Base-by-base conservation (phyloP, 2,329 filamentous ascomycete genomes). In the Beauveria australis region DNA sequence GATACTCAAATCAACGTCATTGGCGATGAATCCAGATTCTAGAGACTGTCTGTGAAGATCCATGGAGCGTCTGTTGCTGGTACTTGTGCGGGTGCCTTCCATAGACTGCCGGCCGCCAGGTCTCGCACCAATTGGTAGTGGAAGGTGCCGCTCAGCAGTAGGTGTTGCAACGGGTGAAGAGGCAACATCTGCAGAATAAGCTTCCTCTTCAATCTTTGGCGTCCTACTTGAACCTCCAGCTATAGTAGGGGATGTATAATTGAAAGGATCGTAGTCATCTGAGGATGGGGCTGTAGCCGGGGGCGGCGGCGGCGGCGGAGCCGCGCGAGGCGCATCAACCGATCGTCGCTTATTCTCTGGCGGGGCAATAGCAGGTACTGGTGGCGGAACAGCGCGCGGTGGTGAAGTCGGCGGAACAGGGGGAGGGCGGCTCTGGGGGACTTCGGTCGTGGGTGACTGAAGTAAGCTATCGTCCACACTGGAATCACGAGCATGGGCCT, bases 11-110 rank as follows among this genome's bases (percentile, higher is more conserved):
- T 97, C 92, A 60, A 97, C 75, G 63, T 97, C 92, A 60, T 87
- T 87, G 46, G 94, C 94, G 64, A 97, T 93, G 69, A 87, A 95
- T 1, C 91, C 90, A 49, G 88, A 86, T 65, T 93, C 90, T 72
- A 86, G 81, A 6, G 87, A 88, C 22, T 90, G 87, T 52, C 93
- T 85, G 44, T 82, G 74, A 60, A 89, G 78, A 66, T 99, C 94
- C 73, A 89, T 84, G 3, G 92, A 96, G 44, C 82, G 74, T 51
- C 81, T 75, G 16, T 69, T 73, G n/a, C 71, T 70, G 14, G 79
- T 74, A 59, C 65, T 73, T 67, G 68, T 75, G 71, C 67, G 74
- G 66, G 64, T 72, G 64, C 71, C 67, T 53, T 76, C 74, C 30
- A 74, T 61, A 3, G 74, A 76, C 53, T 70, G 68, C 28, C 72